phyloP scores from a whole-genome alignment of 352 stramenopile genomes.

The Phytophthora lateralis region DNA sequence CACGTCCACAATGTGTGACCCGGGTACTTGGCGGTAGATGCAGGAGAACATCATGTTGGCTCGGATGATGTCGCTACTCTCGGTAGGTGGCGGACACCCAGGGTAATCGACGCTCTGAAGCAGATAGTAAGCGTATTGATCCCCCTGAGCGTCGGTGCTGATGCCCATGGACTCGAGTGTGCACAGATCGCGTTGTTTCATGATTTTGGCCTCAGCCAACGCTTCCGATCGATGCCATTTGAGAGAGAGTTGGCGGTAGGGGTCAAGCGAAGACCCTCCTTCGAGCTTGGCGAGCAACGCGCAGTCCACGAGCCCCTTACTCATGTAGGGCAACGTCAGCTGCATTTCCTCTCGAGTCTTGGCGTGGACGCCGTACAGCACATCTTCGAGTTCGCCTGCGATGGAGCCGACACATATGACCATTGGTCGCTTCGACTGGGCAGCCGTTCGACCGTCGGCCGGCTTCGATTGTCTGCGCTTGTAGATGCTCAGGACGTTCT shows the following conservation, averaged over 20 bases:
- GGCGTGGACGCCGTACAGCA: conserved; percentile 55
- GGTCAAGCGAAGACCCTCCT: conserved; percentile 37
- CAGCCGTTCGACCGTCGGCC: neutral
- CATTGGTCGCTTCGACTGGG: conserved; percentile 38
- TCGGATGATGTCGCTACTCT: conserved; percentile 42
- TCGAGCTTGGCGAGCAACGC: conserved; percentile 56
- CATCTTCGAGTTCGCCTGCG: conserved; percentile 48
- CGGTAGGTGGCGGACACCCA: conserved; percentile 38
- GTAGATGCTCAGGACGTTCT: conserved; percentile 46
- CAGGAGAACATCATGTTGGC: conserved; percentile 62
- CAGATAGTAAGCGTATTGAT: conserved; percentile 51
- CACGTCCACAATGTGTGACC: conserved; percentile 36
- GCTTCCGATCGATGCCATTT: conserved; percentile 51
- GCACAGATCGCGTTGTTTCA: conserved; percentile 53
- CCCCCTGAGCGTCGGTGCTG: conserved; percentile 35
- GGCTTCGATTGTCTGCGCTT: conserved; percentile 31
- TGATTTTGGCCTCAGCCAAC: conserved; percentile 35
- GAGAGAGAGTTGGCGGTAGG: conserved; percentile 55
- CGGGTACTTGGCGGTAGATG: conserved; percentile 55
- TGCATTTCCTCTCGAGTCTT: conserved; percentile 63
- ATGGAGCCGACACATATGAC: conserved; percentile 52
- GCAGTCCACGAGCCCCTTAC: conserved; percentile 48
- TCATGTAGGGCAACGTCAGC: conserved; percentile 36
- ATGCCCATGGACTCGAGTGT: conserved; percentile 60
- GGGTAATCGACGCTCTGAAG: conserved; percentile 57